These are phyloP conservation scores for Cornus controversa DNA, from an alignment of 148 eudicot species.

Conservation along the genomic window DNA sequence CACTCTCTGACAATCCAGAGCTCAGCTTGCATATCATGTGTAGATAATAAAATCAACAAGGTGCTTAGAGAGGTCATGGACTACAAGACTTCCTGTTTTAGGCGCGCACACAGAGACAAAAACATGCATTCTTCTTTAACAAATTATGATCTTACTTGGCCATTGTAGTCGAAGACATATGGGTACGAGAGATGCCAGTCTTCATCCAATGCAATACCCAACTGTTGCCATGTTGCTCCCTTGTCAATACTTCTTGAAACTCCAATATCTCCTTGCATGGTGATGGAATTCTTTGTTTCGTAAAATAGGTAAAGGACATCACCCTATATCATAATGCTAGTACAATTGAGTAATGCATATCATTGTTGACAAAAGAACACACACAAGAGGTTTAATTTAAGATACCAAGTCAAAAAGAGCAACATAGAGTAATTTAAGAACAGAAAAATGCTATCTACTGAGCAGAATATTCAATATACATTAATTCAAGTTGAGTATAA, in stretches of 20 bases:
- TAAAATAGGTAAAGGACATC: constrained; percentile 71
- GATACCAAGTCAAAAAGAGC: not conserved
- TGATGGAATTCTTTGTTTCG: constrained; percentile 83
- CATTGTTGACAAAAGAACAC: not conserved
- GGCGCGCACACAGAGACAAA: not conserved
- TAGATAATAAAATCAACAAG: not conserved
- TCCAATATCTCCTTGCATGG: constrained; percentile 96
- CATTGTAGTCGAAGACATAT: constrained; percentile 67
- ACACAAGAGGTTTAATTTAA: not conserved
- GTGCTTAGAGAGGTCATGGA: not conserved
- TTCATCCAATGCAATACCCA: constrained; percentile 92
- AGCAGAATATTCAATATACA: not conserved
- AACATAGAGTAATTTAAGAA: not conserved
- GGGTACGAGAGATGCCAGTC: constrained; percentile 99
- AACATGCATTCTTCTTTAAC: not conserved
- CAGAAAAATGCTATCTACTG: not conserved
- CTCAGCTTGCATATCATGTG: not conserved
- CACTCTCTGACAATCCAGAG: not conserved
- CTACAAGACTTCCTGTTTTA: not conserved
- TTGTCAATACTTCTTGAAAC: constrained; percentile 84
- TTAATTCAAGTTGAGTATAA: not conserved
- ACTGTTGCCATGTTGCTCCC: constrained; percentile 88
- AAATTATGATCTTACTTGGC: constrained; percentile 48
- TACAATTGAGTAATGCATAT: not conserved
- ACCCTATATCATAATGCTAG: constrained; percentile 43